Evolutionary conservation across 306 rosid genomes (phyloP).

Genomic region (Trifolium subterraneum): DNA sequence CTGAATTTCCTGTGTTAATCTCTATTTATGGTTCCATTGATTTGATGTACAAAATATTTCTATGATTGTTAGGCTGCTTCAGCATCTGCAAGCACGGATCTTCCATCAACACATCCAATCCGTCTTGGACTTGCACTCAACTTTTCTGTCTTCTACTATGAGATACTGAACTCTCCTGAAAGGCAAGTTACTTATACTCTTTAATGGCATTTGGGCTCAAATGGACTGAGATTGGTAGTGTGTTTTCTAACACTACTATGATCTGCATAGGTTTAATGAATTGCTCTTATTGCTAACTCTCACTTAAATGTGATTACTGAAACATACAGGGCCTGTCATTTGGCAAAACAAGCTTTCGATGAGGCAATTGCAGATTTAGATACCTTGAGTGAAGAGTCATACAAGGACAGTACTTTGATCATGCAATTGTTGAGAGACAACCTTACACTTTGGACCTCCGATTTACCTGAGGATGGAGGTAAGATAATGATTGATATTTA

Average conservation of each 20-base stretch:
- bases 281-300: constrained; percentile 15
- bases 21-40: background rate
- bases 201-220: background rate
- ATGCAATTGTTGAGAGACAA: constrained; percentile 98
- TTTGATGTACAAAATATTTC: constrained; percentile 36
- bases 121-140: constrained; percentile 99
- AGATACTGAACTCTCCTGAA: constrained; percentile 93
- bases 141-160: constrained; percentile 94
- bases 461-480: constrained; percentile 99
- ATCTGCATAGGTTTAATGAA: constrained; percentile 24
- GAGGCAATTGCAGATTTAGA: constrained; percentile 97
- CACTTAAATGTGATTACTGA: constrained; percentile 28
- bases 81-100: constrained; percentile 78
- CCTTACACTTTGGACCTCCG: constrained; percentile 97
- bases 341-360: constrained; percentile 96
- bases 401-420: constrained; percentile 96
- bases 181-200: constrained; percentile 50
- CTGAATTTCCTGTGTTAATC: background rate
- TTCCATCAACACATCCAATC: constrained; percentile 91
- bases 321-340: constrained; percentile 85
- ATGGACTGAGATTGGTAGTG: background rate
- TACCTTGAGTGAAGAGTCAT: constrained; percentile 92
- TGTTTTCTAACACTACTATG: constrained; percentile 3
- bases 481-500: constrained; percentile 29
- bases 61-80: constrained; percentile 69